These are phyloP conservation scores for Podospora pseudopauciseta DNA, from an alignment of 495 filamentous ascomycete species.

Conservation along the genomic window DNA sequence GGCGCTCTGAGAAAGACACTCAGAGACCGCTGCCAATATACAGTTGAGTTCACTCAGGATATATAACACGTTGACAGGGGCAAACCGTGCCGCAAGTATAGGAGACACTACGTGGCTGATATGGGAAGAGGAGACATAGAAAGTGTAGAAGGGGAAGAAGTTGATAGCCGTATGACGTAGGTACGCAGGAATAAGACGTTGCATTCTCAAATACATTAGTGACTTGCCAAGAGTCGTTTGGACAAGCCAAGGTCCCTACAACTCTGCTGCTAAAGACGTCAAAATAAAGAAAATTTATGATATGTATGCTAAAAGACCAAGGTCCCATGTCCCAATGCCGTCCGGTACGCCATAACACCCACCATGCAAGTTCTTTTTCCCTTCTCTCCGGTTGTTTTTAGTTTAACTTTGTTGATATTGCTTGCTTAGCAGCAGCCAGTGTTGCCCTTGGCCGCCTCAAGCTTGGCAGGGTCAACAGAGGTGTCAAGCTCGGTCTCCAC, in stretches of 20 bases:
- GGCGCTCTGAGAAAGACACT: no score
- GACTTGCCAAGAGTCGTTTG: no score
- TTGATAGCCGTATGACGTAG: no score
- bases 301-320: background rate
- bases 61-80: no score
- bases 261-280: background rate
- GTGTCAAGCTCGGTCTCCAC: constrained; percentile 26
- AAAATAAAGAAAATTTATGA: background rate
- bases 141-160: no score
- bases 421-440: constrained; percentile 27
- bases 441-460: constrained; percentile 16
- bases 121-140: no score
- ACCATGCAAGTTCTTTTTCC: background rate
- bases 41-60: no score
- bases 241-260: background rate
- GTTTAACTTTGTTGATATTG: background rate
- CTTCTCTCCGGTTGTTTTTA: background rate
- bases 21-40: no score
- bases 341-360: background rate
- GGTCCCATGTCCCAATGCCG: constrained; percentile 7
- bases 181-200: no score
- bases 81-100: no score
- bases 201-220: no score
- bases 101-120: no score
- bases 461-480: constrained; percentile 22